Percentiles rank a stretch among this genome's conserved stretches.
phyloP scores from a whole-genome alignment of 768 basidiomycete species.

The Sarcomyxa edulis region DNA sequence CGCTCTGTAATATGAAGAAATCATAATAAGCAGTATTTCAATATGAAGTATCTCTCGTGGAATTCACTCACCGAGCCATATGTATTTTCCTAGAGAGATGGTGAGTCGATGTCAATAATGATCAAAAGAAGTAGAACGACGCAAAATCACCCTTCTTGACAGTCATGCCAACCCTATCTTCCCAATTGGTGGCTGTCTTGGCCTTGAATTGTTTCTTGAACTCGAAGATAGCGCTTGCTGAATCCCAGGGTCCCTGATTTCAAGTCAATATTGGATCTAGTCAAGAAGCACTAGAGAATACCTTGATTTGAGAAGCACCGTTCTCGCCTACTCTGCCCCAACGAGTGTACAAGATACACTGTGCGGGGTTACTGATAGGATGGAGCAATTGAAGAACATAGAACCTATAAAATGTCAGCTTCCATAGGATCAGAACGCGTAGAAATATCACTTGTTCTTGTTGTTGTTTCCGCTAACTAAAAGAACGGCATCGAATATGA shows the following conservation, averaged over 20 bases:
- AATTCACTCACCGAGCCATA: constrained; percentile 42
- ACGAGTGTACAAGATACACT: constrained; percentile 41
- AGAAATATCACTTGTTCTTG: constrained; percentile 46
- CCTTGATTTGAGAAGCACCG: constrained; percentile 46
- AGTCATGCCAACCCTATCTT: constrained; percentile 42
- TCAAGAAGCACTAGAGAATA: constrained; percentile 13
- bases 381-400: constrained; percentile 57
- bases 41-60: background rate
- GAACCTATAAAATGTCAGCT: constrained; percentile 29
- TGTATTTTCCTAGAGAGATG: constrained; percentile 46
- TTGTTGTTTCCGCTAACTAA: constrained; percentile 40
- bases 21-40: background rate
- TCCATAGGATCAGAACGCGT: background rate
- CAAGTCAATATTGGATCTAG: too few species aligned
- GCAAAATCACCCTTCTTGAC: constrained; percentile 37
- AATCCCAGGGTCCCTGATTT: constrained; percentile 40
- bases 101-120: background rate
- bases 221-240: constrained; percentile 34
- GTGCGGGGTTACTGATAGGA: constrained; percentile 30
- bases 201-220: constrained; percentile 60
- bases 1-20: constrained; percentile 31
- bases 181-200: constrained; percentile 48
- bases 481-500: too few species aligned
- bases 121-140: constrained; percentile 2
- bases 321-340: constrained; percentile 63